Evolutionary conservation across 176 grass and related monocot genomes (phyloP).

Genomic region (Otatea glauca): DNA sequence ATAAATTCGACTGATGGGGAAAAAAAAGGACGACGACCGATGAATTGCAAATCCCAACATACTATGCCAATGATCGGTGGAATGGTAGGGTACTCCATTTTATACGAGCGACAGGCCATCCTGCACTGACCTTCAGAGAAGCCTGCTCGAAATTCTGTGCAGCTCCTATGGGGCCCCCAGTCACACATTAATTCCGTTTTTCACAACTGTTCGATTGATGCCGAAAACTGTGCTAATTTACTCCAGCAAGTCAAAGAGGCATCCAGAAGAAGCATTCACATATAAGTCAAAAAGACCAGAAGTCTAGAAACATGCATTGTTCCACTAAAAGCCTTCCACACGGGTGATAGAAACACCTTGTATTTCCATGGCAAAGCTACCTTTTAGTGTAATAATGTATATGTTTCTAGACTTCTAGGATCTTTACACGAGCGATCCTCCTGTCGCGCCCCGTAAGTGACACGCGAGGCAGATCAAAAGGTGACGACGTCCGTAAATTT

Average conservation of each 20-base stretch:
- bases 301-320: not conserved
- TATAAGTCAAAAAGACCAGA: not conserved
- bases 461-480: not conserved
- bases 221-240: not conserved
- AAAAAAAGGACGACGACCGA: too few species aligned
- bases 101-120: not conserved
- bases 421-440: not conserved
- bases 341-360: not conserved
- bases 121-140: not conserved
- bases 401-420: too few species aligned
- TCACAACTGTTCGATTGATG: not conserved
- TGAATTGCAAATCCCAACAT: too few species aligned
- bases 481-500: not conserved
- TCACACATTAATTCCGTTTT: not conserved
- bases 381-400: too few species aligned
- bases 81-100: too few species aligned
- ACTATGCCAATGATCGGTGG: too few species aligned
- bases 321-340: not conserved
- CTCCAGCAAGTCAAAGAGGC: not conserved
- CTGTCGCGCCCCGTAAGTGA: not conserved
- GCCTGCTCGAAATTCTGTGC: not conserved
- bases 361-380: not conserved
- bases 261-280: not conserved
- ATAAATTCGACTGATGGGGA: too few species aligned
- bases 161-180: too few species aligned